Base-by-base conservation (phyloP, 192 early-diverging fungal species). In the Entrophospora sp. region DNA sequence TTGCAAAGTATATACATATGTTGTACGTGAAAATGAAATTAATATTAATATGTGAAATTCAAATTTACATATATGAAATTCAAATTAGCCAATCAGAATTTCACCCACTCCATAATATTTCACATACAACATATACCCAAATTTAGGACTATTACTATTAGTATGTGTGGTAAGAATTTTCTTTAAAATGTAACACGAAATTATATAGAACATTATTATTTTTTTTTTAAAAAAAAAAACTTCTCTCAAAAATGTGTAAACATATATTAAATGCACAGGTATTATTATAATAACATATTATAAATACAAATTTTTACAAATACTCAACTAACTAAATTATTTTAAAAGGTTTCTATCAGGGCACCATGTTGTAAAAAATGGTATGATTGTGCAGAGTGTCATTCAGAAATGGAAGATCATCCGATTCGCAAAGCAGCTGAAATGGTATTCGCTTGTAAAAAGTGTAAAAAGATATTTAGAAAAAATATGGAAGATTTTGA, bases 371-470 rank as follows among this genome's bases (percentile, higher is more conserved):
- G 96, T 79, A 86, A 88, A 73, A 81, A 81, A 51, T 98, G 96
- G 96, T 98, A 90, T 73, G 96, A 98, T 76, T 98, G 96, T 69
- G 81, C 96, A 25, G 89, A 95, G 67, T 98, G 96, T 73, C 96
- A 98, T 69, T 83, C 80, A 20, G 96, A 93, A 63, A 72, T 70
- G 9, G 69, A 84, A 1, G 83, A 89, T 70, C 94, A 96, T 73
- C 71, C 73, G 27, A 78, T 96, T 16, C 78, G 78, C 66, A 92
- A 91, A 72, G 82, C 90, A 20, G 74, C 76, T 40, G 96, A 98
- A 71, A 93, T 98, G 89, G 83, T 91, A 4, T 95, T 98, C 79
- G 88, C 90, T 8, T 98, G 96, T 78, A 98, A 98, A 76, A 96
- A 96, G 65, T 98, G 96, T 79, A 94, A 91, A 83, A 97, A 97